phyloP scores from a whole-genome alignment of 805 yeast genomes.

The Kregervanrija delftensis region DNA sequence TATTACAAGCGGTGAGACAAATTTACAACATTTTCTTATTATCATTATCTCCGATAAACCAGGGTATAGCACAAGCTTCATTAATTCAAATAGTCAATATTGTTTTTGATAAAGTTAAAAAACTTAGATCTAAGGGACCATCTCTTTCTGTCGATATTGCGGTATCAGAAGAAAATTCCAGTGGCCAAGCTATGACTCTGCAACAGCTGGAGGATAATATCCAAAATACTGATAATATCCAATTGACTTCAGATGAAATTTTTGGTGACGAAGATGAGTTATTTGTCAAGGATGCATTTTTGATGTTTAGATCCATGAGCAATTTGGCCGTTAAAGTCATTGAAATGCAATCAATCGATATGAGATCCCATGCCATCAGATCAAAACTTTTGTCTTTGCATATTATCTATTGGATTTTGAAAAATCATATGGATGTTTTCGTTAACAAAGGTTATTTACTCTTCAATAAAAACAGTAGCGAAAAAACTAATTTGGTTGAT shows the following conservation, averaged over 20 bases:
- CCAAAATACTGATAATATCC: constrained; percentile 44
- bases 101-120: constrained; percentile 63
- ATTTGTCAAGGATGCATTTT: constrained; percentile 82
- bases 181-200: constrained; percentile 37
- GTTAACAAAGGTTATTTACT: constrained; percentile 51
- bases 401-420: constrained; percentile 76
- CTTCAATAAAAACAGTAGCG: constrained; percentile 41
- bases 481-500: constrained; percentile 59
- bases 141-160: neutral
- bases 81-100: constrained; percentile 84
- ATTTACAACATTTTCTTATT: constrained; percentile 87
- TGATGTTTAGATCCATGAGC: constrained; percentile 91
- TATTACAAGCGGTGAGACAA: constrained; percentile 86
- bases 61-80: constrained; percentile 92
- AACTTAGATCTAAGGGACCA: neutral
- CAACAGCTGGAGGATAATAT: constrained; percentile 49
- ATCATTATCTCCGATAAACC: constrained; percentile 76
- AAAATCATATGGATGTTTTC: constrained; percentile 80
- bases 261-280: constrained; percentile 56
- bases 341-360: constrained; percentile 69
- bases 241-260: constrained; percentile 39
- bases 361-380: constrained; percentile 88
- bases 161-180: neutral
- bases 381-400: constrained; percentile 86
- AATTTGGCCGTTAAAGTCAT: constrained; percentile 80